Evolutionary conservation across 2,329 filamentous ascomycete genomes (phyloP), one percentile per base, ranked within the genome.

Genomic region (Claviceps fusiformis): DNA sequence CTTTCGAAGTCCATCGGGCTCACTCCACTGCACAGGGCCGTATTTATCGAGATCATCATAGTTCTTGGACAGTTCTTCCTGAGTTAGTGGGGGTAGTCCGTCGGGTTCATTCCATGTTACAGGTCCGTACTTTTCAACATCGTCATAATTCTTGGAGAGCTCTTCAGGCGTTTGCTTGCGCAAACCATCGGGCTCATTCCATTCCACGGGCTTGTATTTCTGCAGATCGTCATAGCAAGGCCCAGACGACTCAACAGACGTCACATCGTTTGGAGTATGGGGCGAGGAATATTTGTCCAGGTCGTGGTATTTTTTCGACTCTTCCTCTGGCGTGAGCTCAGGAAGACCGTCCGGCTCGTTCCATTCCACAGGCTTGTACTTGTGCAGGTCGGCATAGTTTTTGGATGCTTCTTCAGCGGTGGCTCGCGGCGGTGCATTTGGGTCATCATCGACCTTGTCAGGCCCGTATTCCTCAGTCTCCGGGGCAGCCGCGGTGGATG

Each of bases 181-280:
- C 41, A 71, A 68, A 43, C 73, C 74, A 58, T 76, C 64, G 0
- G 68, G 67, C 52, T 72, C 70, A 17, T 70, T 70, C 66, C 69
- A 71, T 15, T 59, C 60, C 11, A 68, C 64, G 4, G 70, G 67
- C 1, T 63, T 65, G 56, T 74, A 75, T 44, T 70, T 63, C 55
- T 68, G 59, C 49, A 78, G 62, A 50, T 78, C 75, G 3, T 73
- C 64, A 55, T 75, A 54, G 33, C 19, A 11, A 27, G 54, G 29
- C 8, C 27, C 8, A 29, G 47, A 35, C 24, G 47, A 72, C 53
- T 68, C 62, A 37, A 63, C 58, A 35, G 65, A 55, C 15, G 63
- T 54, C 44, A 68, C 62, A 46, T 68, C 59, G 7, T 53, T 55
- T 1, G 60, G 57, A 6, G 64, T 60, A 27, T 68, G 63, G 2